Base-by-base conservation (phyloP, 257 asterid genomes). In the Striga asiatica region DNA sequence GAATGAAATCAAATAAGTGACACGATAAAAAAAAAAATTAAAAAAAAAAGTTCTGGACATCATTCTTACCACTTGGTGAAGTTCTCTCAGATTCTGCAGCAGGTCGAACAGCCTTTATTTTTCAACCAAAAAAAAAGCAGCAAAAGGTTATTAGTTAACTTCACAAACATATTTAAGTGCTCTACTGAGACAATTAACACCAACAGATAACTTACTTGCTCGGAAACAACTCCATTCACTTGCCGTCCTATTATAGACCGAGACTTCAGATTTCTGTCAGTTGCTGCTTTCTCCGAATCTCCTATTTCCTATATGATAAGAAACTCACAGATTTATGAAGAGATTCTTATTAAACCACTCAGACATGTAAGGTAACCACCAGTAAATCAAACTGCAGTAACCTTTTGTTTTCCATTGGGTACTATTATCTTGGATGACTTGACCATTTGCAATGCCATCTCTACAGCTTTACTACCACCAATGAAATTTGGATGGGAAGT, bases 401-500 rank as follows among this genome's bases (percentile, higher is more conserved):
- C 97, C 88, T 79, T 85, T 67, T 73, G 82, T 68, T 73, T 77
- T 5, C 79, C 64, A 66, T 64, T 18, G 32, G 94, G 62, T 10
- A 74, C 67, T 39, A 78, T 39, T 56, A 66, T 50, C 69, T 73
- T 72, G 39, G 88, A 66, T 25, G 88, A 75, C 76, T 76, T 83
- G 61, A 65, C 46, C 71, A 76, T 89, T 43, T 82, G 88, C 29
- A 55, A 28, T 28, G 95, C 97, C 55, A 57, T 67, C 78, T 85
- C 97, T 29, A 85, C 63, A 58, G 97, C 97, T 78, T 78, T 85
- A 71, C 79, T 79, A 54, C 97, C 97, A 50, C 97, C 95, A 69
- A 89, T 50, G 62, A 89, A 89, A 78, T 79, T 80, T 57, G 93
- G 81, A 73, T 89, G 89, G 52, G 97, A 89, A 41, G 97, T 89